Evolutionary conservation across 2,329 filamentous ascomycete genomes (phyloP).

Genomic region (Mycocentrospora acerina): DNA sequence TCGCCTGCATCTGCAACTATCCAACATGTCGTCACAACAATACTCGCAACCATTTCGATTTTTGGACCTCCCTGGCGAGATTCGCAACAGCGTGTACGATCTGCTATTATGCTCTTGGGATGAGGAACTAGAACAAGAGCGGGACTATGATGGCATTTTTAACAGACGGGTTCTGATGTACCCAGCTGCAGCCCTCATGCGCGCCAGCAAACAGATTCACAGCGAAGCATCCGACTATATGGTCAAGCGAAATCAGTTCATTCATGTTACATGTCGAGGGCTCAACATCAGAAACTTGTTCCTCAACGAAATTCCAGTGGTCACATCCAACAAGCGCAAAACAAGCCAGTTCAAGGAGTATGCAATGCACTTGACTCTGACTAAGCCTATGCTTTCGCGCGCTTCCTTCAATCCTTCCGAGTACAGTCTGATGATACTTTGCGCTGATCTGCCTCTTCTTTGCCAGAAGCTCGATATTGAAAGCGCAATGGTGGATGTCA

Average conservation of each 20-base stretch:
- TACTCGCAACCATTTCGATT: conserved; percentile 23
- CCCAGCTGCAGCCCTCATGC: conserved; percentile 21
- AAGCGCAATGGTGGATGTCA: conserved; percentile 25
- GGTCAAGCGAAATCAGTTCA: conserved; percentile 30
- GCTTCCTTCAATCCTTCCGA: conserved; percentile 19
- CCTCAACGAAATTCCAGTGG: conserved; percentile 22
- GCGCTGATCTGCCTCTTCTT: conserved; percentile 23
- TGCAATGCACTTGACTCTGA: conserved; percentile 29
- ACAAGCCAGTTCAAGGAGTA: conserved; percentile 23
- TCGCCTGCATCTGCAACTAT: background rate
- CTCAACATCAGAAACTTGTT: conserved; percentile 21
- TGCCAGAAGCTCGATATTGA: conserved; percentile 27
- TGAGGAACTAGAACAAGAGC: conserved; percentile 18
- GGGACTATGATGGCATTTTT: conserved; percentile 14
- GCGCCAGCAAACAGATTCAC: conserved; percentile 30
- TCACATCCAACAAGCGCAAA: conserved; percentile 17
- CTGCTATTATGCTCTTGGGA: conserved; percentile 29
- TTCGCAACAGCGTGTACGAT: conserved; percentile 29
- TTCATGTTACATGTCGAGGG: conserved; percentile 27
- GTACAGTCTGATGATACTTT: conserved; percentile 25
- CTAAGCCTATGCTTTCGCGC: conserved; percentile 17
- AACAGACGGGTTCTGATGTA: conserved; percentile 21
- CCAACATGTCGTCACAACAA: conserved; percentile 17
- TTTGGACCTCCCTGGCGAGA: conserved; percentile 27
- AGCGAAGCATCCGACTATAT: conserved; percentile 30